These are phyloP conservation scores for Mycotypha africana DNA, from an alignment of 371 early-diverging fungal species.

Conservation along the genomic window DNA sequence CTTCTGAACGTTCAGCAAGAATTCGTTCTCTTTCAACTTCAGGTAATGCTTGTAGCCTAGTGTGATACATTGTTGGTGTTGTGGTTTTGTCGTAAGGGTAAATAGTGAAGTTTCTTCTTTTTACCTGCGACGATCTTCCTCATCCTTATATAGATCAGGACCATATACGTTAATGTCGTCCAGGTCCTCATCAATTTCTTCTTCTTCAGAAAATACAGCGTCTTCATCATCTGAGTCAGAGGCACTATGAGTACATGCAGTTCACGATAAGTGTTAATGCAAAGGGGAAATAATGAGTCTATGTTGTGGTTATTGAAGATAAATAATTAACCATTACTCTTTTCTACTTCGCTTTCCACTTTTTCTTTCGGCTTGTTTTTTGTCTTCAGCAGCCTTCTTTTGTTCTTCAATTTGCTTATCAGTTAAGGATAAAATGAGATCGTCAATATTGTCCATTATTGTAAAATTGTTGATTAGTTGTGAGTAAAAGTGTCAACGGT, in stretches of 20 bases:
- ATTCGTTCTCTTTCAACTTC: slow-evolving; percentile 78
- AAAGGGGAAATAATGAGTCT: too few relatives aligned
- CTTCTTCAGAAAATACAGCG: slow-evolving; percentile 5
- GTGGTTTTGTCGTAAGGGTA: too few relatives aligned
- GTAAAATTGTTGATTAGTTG: too few relatives aligned
- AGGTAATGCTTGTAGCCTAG: slow-evolving; percentile 54
- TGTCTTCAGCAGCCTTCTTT: too few relatives aligned
- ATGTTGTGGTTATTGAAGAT: too few relatives aligned
- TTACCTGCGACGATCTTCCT: slow-evolving; percentile 62
- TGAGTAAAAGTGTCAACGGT: too few relatives aligned
- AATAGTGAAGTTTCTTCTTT: too few relatives aligned
- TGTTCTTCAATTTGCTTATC: slow-evolving; percentile 12
- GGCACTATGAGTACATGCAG: slow-evolving; percentile 5
- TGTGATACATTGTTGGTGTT: neutral
- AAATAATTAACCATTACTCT: too few relatives aligned
- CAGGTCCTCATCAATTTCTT: slow-evolving; percentile 52
- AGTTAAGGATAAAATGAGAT: slow-evolving; percentile 23
- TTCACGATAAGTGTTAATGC: too few relatives aligned
- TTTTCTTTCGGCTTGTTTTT: too few relatives aligned
- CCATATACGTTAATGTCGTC: slow-evolving; percentile 70
- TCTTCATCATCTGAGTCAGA: slow-evolving; percentile 28
- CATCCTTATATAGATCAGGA: slow-evolving; percentile 71
- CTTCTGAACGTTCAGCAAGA: slow-evolving; percentile 71
- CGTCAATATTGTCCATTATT: slow-evolving; percentile 18
- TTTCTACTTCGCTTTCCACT: too few relatives aligned